These are phyloP conservation scores for Crithidia acanthocephali DNA, from an alignment of 208 protist species.

Conservation along the genomic window DNA sequence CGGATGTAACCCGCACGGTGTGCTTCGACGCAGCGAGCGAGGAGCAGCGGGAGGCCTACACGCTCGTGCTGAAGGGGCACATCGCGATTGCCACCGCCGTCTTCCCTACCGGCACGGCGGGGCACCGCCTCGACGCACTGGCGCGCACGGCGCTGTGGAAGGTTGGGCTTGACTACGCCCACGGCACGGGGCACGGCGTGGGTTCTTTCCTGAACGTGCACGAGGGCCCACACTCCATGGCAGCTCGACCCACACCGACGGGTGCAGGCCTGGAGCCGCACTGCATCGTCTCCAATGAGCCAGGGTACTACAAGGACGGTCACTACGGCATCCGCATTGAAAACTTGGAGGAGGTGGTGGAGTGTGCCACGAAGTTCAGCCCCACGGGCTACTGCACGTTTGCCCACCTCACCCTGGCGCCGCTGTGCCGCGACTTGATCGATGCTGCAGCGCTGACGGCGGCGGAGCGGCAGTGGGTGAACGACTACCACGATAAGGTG, in stretches of 20 bases:
- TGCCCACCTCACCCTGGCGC: constrained; percentile 87
- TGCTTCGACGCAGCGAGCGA: constrained; percentile 79
- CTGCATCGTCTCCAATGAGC: constrained; percentile 92
- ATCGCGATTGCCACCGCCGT: constrained; percentile 81
- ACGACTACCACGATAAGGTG: constrained; percentile 81
- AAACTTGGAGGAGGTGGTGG: constrained; percentile 94
- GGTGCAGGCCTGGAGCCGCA: constrained; percentile 59
- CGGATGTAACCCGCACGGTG: constrained; percentile 96
- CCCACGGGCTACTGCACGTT: constrained; percentile 74
- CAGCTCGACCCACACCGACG: constrained; percentile 46
- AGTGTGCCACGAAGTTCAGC: constrained; percentile 55
- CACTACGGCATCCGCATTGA: constrained; percentile 98
- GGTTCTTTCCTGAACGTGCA: constrained; percentile 97
- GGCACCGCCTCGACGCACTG: constrained; percentile 88
- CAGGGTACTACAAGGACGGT: constrained; percentile 98
- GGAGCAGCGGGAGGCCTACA: constrained; percentile 93
- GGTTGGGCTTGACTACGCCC: constrained; percentile 95
- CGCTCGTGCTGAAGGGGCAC: constrained; percentile 96
- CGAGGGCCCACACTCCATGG: constrained; percentile 93
- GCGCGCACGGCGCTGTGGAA: constrained; percentile 93
- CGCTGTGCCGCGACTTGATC: constrained; percentile 93
- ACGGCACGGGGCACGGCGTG: constrained; percentile 98
- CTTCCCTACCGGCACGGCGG: constrained; percentile 90
- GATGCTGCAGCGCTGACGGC: constrained; percentile 72
- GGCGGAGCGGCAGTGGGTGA: constrained; percentile 71